These are phyloP conservation scores for Cutaneotrichosporon mucoides DNA, from an alignment of 1,284 basidiomycete genomes.

Conservation along the genomic window DNA sequence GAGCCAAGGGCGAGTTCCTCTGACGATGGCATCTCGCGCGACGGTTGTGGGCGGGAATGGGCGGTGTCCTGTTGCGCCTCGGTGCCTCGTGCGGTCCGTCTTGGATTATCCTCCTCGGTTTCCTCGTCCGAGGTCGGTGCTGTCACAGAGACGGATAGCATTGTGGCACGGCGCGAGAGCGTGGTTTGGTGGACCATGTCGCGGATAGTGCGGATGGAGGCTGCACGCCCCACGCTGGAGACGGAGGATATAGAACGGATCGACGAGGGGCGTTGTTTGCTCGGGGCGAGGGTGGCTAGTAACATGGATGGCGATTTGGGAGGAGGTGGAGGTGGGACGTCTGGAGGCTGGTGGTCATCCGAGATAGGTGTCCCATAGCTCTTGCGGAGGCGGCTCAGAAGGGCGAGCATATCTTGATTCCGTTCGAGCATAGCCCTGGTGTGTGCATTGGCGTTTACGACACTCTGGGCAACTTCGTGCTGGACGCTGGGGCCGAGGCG, in stretches of 20 bases:
- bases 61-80: no score
- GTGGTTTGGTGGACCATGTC: neutral
- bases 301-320: no score
- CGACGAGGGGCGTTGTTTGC: neutral
- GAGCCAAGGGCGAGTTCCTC: neutral
- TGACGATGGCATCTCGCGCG: no score
- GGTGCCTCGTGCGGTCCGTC: no score
- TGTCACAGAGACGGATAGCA: neutral
- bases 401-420: neutral
- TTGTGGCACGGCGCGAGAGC: neutral
- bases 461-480: neutral
- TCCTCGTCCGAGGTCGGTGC: neutral
- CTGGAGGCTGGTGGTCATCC: no score
- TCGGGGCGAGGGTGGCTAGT: no score
- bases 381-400: neutral
- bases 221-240: neutral
- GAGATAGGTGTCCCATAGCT: neutral
- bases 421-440: neutral
- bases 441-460: neutral
- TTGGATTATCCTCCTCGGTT: no score
- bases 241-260: neutral
- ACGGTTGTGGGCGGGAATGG: no score
- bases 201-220: neutral
- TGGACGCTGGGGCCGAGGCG: no score
- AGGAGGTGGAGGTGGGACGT: no score